Evolutionary conservation across 2,329 filamentous ascomycete genomes (phyloP), one percentile per base, ranked within the genome.

Genomic region (Endothia cerciana): DNA sequence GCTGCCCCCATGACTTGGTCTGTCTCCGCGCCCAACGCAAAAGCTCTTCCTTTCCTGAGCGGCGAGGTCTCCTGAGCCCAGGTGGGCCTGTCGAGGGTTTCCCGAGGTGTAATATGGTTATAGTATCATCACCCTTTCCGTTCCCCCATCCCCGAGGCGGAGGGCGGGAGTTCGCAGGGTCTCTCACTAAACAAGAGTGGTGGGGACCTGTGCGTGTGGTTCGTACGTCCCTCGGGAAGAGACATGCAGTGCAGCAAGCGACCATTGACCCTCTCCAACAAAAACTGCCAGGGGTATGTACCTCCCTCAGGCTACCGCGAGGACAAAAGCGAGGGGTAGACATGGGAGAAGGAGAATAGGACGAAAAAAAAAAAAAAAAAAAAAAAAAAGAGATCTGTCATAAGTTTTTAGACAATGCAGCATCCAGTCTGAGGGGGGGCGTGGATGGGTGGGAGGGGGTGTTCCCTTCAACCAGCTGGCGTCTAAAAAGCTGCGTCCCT

Each of bases 161-260:
- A 59, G 25, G 40, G 22, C 38, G 56, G 56, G 56, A 30, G 56
- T 33, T n/a, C 38, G 40, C 40, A 59, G 56, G 56, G 56, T 28
- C 25, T 25, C 19, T 4, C 25, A 36, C 33, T 51, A 13, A 15
- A 15, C n/a, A 6, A 25, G n/a, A 6, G 43, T 22, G 6, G 43
- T 49, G 10, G 45, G 22, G 45, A n/a, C 22, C 19, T 25, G n/a
- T n/a, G 22, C 25, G 45, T 11, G 17, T 38, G 58, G 25, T 61
- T 28, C 40, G 43, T 51, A 28, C 59, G 15, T 40, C 45, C 43
- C 15, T 60, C 38, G 38, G n/a, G 57, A n/a, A 55, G 51, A 55
- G 51, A 55, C 51, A 36, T 55, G 51, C 51, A 55, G 28, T 36
- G 51, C 51, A 55, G 51, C 51, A 55, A 36, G 15, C 51, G 30